phyloP scores from a whole-genome alignment of 2,329 filamentous ascomycete genomes.

The Exophiala lecanii-corni region DNA sequence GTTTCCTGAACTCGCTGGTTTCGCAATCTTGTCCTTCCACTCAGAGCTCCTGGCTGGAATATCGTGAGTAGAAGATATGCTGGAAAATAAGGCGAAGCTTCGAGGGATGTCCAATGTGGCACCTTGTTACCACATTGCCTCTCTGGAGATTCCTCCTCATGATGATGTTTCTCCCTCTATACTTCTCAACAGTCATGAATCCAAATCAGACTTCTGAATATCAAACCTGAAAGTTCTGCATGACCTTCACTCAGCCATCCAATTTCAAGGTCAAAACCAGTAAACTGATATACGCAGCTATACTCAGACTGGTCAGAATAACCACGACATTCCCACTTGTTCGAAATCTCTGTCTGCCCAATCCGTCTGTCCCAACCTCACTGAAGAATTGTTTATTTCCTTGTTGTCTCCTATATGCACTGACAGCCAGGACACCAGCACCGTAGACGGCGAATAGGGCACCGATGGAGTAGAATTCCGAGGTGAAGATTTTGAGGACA shows the following conservation, averaged over 20 bases:
- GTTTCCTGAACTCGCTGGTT: no score
- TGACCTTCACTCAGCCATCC: constrained; percentile 17
- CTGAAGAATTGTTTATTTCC: constrained; percentile 89
- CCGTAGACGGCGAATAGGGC: constrained; percentile 92
- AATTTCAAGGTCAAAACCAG: constrained; percentile 53
- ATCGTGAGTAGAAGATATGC: no score
- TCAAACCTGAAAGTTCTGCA: no score
- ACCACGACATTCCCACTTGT: constrained; percentile 64
- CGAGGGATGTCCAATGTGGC: no score
- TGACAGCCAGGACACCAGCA: constrained; percentile 74
- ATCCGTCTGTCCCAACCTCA: constrained; percentile 51
- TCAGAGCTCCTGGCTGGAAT: no score
- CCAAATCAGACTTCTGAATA: no score
- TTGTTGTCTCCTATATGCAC: constrained; percentile 80
- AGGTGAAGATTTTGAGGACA: constrained; percentile 92
- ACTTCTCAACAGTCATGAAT: no score
- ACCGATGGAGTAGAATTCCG: constrained; percentile 95
- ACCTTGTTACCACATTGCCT: no score
- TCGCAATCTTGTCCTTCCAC: no score
- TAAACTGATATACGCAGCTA: constrained; percentile 58
- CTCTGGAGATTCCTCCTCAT: no score
- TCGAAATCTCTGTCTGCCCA: constrained; percentile 58
- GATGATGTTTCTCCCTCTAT: no score
- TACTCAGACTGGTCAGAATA: constrained; percentile 57
- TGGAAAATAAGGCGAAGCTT: no score